phyloP scores from a whole-genome alignment of 345 rosid genomes.

The Syzygium aqueum region DNA sequence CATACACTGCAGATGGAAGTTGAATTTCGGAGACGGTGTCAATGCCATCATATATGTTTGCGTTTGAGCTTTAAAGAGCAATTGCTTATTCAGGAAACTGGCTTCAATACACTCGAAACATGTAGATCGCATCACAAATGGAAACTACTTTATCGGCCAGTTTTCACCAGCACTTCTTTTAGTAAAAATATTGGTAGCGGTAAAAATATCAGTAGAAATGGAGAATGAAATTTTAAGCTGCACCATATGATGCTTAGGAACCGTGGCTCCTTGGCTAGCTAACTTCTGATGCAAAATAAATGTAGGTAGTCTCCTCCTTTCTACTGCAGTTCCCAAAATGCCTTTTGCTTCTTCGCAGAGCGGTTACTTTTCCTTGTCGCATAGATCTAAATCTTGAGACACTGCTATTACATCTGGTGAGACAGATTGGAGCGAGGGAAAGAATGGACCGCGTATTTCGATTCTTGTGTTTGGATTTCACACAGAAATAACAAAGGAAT shows the following conservation, averaged over 20 bases:
- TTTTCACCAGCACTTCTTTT: background rate
- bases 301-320: background rate
- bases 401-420: background rate
- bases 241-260: background rate
- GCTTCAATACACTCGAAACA: background rate
- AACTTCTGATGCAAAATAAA: background rate
- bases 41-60: background rate
- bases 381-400: background rate
- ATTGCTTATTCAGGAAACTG: background rate
- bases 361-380: background rate
- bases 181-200: background rate
- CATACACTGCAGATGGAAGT: background rate
- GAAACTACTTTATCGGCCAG: background rate
- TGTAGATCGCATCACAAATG: background rate
- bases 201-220: background rate
- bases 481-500: background rate
- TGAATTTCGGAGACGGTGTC: background rate
- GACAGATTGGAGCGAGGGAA: background rate
- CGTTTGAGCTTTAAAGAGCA: background rate
- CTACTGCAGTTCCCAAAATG: background rate
- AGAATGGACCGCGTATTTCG: background rate
- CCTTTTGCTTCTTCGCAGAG: background rate
- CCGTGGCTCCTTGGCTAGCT: background rate
- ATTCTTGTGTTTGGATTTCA: background rate
- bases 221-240: background rate